Conservation (phyloP, 345 rosid genomes). For the Psidium friedrichsthalianum region DNA sequence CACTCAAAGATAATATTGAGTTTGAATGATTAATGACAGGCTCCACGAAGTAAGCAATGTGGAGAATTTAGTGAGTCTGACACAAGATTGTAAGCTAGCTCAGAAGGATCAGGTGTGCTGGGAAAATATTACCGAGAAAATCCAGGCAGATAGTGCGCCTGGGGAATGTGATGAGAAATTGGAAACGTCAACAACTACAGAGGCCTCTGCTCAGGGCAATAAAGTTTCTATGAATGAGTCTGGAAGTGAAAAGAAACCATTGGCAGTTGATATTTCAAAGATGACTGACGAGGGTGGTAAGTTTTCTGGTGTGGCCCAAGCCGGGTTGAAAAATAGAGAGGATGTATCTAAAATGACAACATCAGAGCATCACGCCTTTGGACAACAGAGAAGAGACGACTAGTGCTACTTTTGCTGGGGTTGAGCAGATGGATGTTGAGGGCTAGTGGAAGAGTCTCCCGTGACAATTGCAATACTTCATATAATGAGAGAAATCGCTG, state of each 20-base stretch:
- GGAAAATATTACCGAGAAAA: conserved; percentile 10
- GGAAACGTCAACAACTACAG: conserved; percentile 12
- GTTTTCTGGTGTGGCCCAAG: conserved; percentile 7
- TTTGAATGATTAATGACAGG: conserved; percentile 10
- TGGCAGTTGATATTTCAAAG: conserved; percentile 4
- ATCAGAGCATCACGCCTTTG: neutral
- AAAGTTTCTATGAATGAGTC: conserved; percentile 6
- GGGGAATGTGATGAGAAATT: neutral
- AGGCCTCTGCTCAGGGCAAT: conserved; percentile 13
- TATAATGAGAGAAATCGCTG: conserved; percentile 21
- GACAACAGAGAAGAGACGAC: conserved; percentile 8
- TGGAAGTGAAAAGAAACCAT: conserved; percentile 16
- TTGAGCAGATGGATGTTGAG: conserved; percentile 16
- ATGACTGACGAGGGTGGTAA: conserved; percentile 1
- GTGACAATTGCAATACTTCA: conserved; percentile 8
- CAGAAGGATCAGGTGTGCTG: conserved; percentile 10
- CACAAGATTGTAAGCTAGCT: conserved; percentile 4
- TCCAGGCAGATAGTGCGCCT: conserved; percentile 4
- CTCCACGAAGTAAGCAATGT: conserved; percentile 20
- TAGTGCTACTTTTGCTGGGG: conserved; percentile 9
- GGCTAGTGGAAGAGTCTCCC: conserved; percentile 10
- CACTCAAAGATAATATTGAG: conserved; percentile 7
- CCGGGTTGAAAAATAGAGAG: conserved; percentile 6
- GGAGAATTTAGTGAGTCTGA: conserved; percentile 16
- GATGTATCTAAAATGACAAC: conserved; percentile 2